Evolutionary conservation across 2,329 filamentous ascomycete genomes (phyloP).

Genomic region (Pseudogymnoascus sp.): DNA sequence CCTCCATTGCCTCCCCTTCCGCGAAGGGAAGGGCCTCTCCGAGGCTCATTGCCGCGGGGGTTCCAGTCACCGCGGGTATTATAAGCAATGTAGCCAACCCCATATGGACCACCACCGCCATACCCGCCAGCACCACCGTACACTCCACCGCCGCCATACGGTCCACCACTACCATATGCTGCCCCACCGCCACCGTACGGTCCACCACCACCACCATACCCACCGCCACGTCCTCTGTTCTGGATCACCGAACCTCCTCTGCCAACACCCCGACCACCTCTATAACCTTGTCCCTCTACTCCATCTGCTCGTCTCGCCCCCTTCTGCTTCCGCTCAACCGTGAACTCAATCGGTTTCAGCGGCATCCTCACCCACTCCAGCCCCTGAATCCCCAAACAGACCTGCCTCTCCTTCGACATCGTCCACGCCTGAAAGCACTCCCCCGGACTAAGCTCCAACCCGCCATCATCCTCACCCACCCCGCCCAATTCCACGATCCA

Average conservation of each 20-base stretch:
- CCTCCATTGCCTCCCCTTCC: not conserved
- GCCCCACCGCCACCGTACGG: not conserved
- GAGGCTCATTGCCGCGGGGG: not conserved
- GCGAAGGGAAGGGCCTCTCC: not conserved
- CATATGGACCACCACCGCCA: not conserved
- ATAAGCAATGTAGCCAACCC: not conserved
- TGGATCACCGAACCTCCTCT: not conserved
- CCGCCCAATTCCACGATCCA: constrained; percentile 62
- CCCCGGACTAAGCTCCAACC: constrained; percentile 14
- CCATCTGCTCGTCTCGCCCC: not conserved
- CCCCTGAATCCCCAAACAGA: constrained; percentile 45
- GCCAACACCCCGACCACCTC: not conserved
- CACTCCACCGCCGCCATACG: not conserved
- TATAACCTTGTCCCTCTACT: not conserved
- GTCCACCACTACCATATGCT: not conserved
- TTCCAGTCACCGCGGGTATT: not conserved
- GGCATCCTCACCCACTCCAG: constrained; percentile 60
- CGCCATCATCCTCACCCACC: constrained; percentile 30
- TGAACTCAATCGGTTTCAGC: constrained; percentile 55
- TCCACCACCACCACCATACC: not conserved
- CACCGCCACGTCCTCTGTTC: not conserved
- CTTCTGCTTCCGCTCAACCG: constrained; percentile 32
- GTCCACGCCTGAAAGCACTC: constrained; percentile 66
- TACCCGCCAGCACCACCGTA: not conserved
- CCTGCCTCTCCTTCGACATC: constrained; percentile 48